Conservation (phyloP, 1,284 basidiomycete genomes). For the Sutorius eximius region DNA sequence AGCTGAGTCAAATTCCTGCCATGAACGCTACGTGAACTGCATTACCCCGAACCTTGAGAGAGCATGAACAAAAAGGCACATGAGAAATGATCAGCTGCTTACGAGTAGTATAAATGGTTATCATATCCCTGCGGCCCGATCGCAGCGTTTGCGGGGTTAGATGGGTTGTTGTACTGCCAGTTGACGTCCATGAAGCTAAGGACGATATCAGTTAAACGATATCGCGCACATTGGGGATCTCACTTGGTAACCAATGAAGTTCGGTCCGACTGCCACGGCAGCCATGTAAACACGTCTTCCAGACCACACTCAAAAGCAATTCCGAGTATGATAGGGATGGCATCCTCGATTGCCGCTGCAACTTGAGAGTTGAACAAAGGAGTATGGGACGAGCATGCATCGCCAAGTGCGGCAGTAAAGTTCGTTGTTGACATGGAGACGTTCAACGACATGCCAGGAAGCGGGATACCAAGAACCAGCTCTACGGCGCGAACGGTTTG, state of each 20-base stretch:
- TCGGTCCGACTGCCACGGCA: slow-evolving; percentile 17
- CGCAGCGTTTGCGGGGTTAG: slow-evolving; percentile 68
- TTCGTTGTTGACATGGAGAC: slow-evolving; percentile 36
- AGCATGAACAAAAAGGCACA: slow-evolving; percentile 6
- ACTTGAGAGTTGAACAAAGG: slow-evolving; percentile 47
- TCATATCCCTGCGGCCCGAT: slow-evolving; percentile 74
- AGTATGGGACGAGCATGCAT: slow-evolving; percentile 23
- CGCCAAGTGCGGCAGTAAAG: slow-evolving; percentile 44
- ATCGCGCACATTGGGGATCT: not conserved
- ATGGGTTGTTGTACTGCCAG: slow-evolving; percentile 67
- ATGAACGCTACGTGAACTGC: slow-evolving; percentile 37
- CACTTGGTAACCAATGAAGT: slow-evolving; percentile 49
- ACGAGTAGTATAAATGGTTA: slow-evolving; percentile 77
- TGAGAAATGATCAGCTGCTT: slow-evolving; percentile 22
- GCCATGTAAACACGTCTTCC: slow-evolving; percentile 29
- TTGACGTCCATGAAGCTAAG: slow-evolving; percentile 73
- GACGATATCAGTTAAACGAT: slow-evolving; percentile 2
- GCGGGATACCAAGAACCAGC: slow-evolving; percentile 53
- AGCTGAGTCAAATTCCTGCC: slow-evolving; percentile 5
- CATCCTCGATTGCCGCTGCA: slow-evolving; percentile 42
- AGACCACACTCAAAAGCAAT: slow-evolving; percentile 39
- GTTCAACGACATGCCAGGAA: slow-evolving; percentile 45
- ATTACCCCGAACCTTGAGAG: slow-evolving; percentile 57
- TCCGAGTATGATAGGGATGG: slow-evolving; percentile 50
- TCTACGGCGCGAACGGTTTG: slow-evolving; percentile 65